Evolutionary conservation across 2,329 filamentous ascomycete species (phyloP), one percentile per base, ranked within the genome.

Genomic region (Blastomyces gilchristii): DNA sequence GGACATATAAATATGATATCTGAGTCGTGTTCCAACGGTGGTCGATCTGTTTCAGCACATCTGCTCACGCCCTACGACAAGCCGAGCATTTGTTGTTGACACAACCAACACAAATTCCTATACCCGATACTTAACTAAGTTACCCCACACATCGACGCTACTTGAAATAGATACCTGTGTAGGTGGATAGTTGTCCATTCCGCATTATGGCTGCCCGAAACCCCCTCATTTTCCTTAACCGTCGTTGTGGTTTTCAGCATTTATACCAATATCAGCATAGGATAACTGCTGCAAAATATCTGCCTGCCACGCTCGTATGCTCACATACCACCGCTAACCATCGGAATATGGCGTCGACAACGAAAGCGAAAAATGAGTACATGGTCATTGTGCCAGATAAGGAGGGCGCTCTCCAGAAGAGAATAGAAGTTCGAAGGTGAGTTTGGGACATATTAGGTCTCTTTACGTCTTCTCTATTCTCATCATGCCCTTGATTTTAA

Each of bases 361-460:
- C 68, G 12, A 65, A 72, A 57, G 69, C 72, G 58, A 82, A 81
- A 71, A 81, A 77, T 65, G 85, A 89, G 74, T 91, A 86, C 79
- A 81, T 91, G 47, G 85, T 87, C 68, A 79, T 90, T 63, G 71
- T 89, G 47, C 87, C 86, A 14, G 87, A 90, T 74, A 83, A 85
- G 73, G 81, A 85, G 1, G 85, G 82, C 50, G 78, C 75, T 25
- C 75, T 81, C 64, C 80, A 80, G 67, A 87, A 87, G 79, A 80
- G 87, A 62, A 75, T 89, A 34, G 82, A 85, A 67, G 71, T 71
- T 49, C 67, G 69, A 45, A 67, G 68, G 73, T 77, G 64, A 69
- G 71, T 69, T 45, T 59, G 11, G 34, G n/a, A 37, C 28, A n/a
- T 37, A 54, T 9, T 31, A 5, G 7, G 2, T 16, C 22, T 45